Conservation (phyloP, 257 asterid genomes). For the Buddleja alternifolia region DNA sequence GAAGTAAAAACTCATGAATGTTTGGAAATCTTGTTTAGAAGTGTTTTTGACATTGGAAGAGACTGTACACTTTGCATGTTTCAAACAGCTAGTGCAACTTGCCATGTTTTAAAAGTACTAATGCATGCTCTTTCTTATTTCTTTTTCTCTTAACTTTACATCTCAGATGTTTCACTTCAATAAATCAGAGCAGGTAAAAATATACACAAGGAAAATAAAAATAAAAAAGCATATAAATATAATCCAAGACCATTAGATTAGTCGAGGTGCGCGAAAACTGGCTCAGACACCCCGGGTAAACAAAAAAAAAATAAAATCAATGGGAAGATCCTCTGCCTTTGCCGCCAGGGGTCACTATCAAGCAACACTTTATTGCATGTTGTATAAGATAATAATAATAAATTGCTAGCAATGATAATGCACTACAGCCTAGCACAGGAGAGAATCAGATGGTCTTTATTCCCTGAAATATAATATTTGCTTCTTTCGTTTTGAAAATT, state of each 20-base stretch:
- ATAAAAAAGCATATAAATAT: constrained; percentile 5
- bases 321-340: constrained; percentile 34
- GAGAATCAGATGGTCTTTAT: constrained; percentile 35
- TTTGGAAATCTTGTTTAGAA: too few species aligned
- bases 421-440: constrained; percentile 46
- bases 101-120: background rate
- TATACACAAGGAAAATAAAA: background rate
- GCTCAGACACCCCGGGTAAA: too few species aligned
- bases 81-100: too few species aligned
- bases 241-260: constrained; percentile 35
- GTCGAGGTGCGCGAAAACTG: too few species aligned
- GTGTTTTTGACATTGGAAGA: too few species aligned
- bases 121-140: background rate
- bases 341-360: constrained; percentile 46
- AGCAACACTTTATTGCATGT: constrained; percentile 10
- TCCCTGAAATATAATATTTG: constrained; percentile 20
- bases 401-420: constrained; percentile 29
- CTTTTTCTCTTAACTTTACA: background rate
- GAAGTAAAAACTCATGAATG: too few species aligned
- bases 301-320: too few species aligned
- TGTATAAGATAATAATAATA: background rate
- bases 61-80: too few species aligned
- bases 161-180: constrained; percentile 4
- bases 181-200: background rate
- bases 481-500: constrained; percentile 30